phyloP scores from a whole-genome alignment of 148 eudicot genomes.

The Chenopodium formosanum region DNA sequence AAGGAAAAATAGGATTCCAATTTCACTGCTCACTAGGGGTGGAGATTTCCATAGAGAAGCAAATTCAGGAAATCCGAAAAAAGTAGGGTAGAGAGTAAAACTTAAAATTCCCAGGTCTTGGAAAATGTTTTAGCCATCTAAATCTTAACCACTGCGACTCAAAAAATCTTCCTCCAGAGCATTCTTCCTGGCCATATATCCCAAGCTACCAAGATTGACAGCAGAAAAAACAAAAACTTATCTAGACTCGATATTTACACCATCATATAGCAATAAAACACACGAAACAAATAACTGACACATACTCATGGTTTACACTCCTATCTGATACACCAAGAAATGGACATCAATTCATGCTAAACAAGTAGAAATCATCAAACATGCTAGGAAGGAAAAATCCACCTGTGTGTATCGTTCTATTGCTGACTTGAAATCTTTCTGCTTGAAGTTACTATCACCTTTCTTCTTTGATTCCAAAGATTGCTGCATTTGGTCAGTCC shows the following conservation, averaged over 20 bases:
- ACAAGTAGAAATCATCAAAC: neutral
- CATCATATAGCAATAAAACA: too few species aligned
- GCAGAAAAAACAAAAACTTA: too few species aligned
- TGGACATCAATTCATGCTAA: neutral
- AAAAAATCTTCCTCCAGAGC: neutral
- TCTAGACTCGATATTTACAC: neutral
- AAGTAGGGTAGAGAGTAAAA: neutral
- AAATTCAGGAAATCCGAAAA: neutral
- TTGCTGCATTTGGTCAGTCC: conserved; percentile 71
- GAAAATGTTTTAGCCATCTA: too few species aligned
- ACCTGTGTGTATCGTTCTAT: conserved; percentile 59
- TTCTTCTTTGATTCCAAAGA: conserved; percentile 59
- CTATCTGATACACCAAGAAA: neutral
- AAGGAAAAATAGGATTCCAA: too few species aligned
- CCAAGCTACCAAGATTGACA: neutral
- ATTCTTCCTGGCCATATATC: neutral
- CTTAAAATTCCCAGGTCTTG: too few species aligned
- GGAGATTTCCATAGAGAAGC: too few species aligned
- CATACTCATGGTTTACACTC: neutral
- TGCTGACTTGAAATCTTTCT: conserved; percentile 51
- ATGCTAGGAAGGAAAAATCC: neutral
- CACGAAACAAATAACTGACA: neutral
- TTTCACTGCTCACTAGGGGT: too few species aligned
- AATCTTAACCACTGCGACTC: neutral
- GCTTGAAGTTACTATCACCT: conserved; percentile 53